Conservation (phyloP, 768 basidiomycete genomes). For the Lanmaoa rubissima region DNA sequence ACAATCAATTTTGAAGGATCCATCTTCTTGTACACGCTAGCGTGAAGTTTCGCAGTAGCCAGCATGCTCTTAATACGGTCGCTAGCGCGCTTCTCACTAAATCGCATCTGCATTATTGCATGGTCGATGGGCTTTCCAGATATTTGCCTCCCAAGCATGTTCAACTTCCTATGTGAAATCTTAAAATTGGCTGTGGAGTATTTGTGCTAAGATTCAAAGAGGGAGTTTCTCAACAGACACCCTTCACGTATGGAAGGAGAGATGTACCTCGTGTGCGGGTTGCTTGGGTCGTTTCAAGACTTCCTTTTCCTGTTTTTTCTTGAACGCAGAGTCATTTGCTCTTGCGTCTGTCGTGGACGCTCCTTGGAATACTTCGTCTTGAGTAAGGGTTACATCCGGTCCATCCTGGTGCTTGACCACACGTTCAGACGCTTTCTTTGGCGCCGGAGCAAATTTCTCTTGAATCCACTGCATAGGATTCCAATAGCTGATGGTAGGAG, state of each 20-base stretch:
- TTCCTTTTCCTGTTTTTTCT: constrained; percentile 15
- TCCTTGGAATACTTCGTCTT: constrained; percentile 46
- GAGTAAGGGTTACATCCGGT: constrained; percentile 18
- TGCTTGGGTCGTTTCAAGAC: constrained; percentile 19
- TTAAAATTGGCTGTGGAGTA: constrained; percentile 92
- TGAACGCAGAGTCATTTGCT: constrained; percentile 11
- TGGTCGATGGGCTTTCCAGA: constrained; percentile 89
- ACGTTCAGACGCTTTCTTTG: constrained; percentile 44
- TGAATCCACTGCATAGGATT: constrained; percentile 64
- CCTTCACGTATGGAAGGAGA: not conserved
- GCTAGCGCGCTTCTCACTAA: constrained; percentile 90
- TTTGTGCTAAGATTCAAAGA: constrained; percentile 62
- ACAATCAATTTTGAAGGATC: constrained; percentile 72
- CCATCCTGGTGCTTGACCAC: constrained; percentile 40
- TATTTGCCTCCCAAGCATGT: constrained; percentile 84
- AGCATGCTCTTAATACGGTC: constrained; percentile 87
- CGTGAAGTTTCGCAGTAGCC: constrained; percentile 83
- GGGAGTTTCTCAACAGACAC: constrained; percentile 6
- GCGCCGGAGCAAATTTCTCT: constrained; percentile 51
- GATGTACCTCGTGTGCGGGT: constrained; percentile 30
- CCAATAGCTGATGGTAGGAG: constrained; percentile 42
- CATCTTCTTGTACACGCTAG: constrained; percentile 72
- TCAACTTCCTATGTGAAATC: constrained; percentile 90
- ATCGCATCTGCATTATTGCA: constrained; percentile 96
- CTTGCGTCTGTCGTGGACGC: constrained; percentile 16